Percentiles rank a stretch among this genome's conserved stretches.
Evolutionary conservation across 495 filamentous ascomycete genomes (phyloP).

Genomic region (Neurospora sp.): DNA sequence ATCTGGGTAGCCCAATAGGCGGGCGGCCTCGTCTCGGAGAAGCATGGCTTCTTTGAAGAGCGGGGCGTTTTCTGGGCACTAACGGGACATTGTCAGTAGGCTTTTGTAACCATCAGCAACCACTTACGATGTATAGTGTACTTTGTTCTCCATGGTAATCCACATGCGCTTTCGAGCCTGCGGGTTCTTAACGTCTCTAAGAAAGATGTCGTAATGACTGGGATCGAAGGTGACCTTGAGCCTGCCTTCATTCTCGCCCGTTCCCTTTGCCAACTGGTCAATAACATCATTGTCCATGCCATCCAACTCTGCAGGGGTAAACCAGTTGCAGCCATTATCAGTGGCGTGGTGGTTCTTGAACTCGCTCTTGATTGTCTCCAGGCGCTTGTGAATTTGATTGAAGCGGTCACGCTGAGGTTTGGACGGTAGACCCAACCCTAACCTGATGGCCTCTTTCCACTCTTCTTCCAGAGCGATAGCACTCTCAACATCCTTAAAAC

Average conservation of each 20-base stretch:
- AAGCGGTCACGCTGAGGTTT: slow-evolving; percentile 48
- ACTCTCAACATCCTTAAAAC: slow-evolving; percentile 37
- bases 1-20: slow-evolving; percentile 82
- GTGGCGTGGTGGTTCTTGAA: slow-evolving; percentile 54
- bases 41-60: slow-evolving; percentile 82
- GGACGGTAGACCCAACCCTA: slow-evolving; percentile 44
- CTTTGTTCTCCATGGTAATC: slow-evolving; percentile 51
- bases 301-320: slow-evolving; percentile 46
- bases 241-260: slow-evolving; percentile 55
- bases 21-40: slow-evolving; percentile 85
- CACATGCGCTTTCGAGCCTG: slow-evolving; percentile 46
- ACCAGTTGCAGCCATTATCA: slow-evolving; percentile 52
- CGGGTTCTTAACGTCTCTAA: slow-evolving; percentile 48
- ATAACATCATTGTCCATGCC: slow-evolving; percentile 50
- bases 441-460: slow-evolving; percentile 46
- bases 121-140: slow-evolving; percentile 8
- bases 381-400: slow-evolving; percentile 54
- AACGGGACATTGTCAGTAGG: not conserved
- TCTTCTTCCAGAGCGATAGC: slow-evolving; percentile 46
- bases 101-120: not conserved
- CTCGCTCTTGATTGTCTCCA: slow-evolving; percentile 45
- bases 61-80: slow-evolving; percentile 73
- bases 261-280: slow-evolving; percentile 56
- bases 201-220: slow-evolving; percentile 47
- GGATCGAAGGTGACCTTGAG: slow-evolving; percentile 46